Conservation (phyloP, 345 rosid genomes). For the Lagerstroemia speciosa region DNA sequence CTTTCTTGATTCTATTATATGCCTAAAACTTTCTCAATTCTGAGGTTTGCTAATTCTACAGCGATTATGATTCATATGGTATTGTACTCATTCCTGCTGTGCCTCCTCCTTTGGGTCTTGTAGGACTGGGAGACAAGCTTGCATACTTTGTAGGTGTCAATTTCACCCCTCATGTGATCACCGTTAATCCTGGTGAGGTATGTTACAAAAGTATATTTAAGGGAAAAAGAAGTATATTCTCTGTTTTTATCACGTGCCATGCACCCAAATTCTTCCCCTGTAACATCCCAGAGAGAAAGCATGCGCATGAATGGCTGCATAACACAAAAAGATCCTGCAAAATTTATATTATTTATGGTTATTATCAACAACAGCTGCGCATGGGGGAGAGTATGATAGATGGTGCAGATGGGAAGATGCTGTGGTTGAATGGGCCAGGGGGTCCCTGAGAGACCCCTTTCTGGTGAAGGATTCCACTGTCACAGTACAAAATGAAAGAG, state of each 20-base stretch:
- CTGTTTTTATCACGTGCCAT: neutral
- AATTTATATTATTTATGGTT: neutral
- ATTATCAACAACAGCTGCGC: too few species aligned
- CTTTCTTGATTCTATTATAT: too few species aligned
- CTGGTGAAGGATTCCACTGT: neutral
- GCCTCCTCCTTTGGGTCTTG: neutral
- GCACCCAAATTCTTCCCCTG: too few species aligned
- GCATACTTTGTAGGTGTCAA: slow-evolving; percentile 53
- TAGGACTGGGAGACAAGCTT: slow-evolving; percentile 36
- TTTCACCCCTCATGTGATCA: slow-evolving; percentile 78
- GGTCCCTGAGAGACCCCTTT: neutral
- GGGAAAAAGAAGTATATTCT: neutral
- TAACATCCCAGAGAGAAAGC: too few species aligned
- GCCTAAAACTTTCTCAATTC: too few species aligned
- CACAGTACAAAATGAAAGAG: neutral
- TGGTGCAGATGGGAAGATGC: neutral
- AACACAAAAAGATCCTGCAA: neutral
- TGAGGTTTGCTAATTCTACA: neutral
- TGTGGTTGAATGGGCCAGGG: neutral
- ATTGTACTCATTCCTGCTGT: too few species aligned
- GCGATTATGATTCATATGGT: neutral
- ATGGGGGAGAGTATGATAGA: too few species aligned
- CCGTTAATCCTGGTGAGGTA: slow-evolving; percentile 92
- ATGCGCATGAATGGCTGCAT: neutral
- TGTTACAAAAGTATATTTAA: slow-evolving; percentile 7